These are phyloP conservation scores for Fusarium phyllophilum DNA, from an alignment of 2,329 filamentous ascomycete genomes.

Conservation along the genomic window DNA sequence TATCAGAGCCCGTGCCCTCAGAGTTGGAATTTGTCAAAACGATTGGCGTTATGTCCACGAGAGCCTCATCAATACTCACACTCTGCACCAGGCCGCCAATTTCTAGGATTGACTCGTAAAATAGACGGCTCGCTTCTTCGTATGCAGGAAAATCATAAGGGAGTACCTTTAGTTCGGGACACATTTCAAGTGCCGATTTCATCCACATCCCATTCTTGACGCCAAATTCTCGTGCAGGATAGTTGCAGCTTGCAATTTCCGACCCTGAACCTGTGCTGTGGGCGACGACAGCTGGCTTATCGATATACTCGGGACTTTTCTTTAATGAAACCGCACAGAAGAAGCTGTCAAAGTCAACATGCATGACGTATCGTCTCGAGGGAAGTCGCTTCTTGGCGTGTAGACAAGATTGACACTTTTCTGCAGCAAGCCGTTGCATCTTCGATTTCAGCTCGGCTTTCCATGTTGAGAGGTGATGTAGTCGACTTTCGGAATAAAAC, in stretches of 20 bases:
- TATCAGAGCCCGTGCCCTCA: constrained; percentile 69
- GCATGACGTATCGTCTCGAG: constrained; percentile 83
- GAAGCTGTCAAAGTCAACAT: constrained; percentile 98
- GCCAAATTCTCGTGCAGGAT: constrained; percentile 84
- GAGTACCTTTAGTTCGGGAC: constrained; percentile 86
- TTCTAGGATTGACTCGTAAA: constrained; percentile 85
- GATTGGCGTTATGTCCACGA: constrained; percentile 82
- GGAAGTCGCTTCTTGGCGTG: constrained; percentile 65
- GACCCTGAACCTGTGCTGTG: constrained; percentile 87
- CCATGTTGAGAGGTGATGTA: constrained; percentile 97
- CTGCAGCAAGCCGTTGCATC: constrained; percentile 81
- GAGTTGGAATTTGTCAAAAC: constrained; percentile 74
- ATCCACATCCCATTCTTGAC: constrained; percentile 99
- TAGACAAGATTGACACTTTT: constrained; percentile 65
- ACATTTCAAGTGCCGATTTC: constrained; percentile 85
- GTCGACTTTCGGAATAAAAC: constrained; percentile 92
- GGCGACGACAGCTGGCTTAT: constrained; percentile 88
- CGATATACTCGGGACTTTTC: constrained; percentile 76
- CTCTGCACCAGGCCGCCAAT: constrained; percentile 90
- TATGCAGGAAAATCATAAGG: constrained; percentile 96
- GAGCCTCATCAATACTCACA: constrained; percentile 94
- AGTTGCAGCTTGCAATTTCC: constrained; percentile 98
- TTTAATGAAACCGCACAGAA: constrained; percentile 93
- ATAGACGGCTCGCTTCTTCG: constrained; percentile 87
- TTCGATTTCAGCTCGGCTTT: constrained; percentile 93